phyloP scores from a whole-genome alignment of 768 basidiomycete genomes.

The Russula emetica region DNA sequence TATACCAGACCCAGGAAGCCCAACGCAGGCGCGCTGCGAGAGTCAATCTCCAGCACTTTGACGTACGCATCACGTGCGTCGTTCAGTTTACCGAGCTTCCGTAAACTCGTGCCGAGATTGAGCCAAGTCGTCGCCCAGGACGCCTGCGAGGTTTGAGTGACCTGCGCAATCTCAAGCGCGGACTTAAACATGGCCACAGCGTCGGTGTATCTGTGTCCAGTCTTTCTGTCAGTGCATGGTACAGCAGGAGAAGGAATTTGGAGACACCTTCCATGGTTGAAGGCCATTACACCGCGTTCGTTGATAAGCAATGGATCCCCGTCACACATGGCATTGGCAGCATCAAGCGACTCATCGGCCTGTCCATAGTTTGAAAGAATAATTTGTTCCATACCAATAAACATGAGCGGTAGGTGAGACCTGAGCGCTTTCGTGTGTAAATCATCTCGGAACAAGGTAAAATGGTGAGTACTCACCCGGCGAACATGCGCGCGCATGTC shows the following conservation, averaged over 20 bases:
- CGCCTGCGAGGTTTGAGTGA: constrained; percentile 78
- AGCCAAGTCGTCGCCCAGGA: constrained; percentile 89
- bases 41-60: constrained; percentile 80
- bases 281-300: constrained; percentile 91
- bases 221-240: not conserved
- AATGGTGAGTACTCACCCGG: constrained; percentile 58
- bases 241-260: not conserved
- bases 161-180: constrained; percentile 76
- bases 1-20: constrained; percentile 87
- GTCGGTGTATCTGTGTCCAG: constrained; percentile 54
- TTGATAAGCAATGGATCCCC: constrained; percentile 88
- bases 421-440: constrained; percentile 40
- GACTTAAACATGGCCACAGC: constrained; percentile 69
- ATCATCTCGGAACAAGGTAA: not conserved
- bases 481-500: constrained; percentile 91
- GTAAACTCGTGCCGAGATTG: constrained; percentile 86
- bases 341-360: constrained; percentile 85
- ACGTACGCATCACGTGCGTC: constrained; percentile 72
- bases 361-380: constrained; percentile 74
- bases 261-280: constrained; percentile 75
- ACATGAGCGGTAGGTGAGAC: constrained; percentile 92
- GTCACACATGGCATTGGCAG: constrained; percentile 76
- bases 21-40: constrained; percentile 75
- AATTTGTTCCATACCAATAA: constrained; percentile 98
- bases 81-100: constrained; percentile 58